Evolutionary conservation across 257 asterid species (phyloP).

Genomic region (Solanum clarkiae): DNA sequence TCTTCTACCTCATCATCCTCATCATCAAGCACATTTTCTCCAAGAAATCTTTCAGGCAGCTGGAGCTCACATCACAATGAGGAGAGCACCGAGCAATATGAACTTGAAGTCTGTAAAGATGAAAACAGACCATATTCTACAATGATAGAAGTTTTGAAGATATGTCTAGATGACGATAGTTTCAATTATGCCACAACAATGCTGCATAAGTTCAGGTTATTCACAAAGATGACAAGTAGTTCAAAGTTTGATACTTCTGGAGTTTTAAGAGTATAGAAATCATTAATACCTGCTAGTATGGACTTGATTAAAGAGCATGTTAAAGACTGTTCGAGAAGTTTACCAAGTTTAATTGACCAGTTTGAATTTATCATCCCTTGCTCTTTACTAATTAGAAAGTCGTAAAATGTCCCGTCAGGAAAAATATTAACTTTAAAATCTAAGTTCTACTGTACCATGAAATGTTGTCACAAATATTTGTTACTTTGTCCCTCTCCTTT

Average conservation of each 20-base stretch:
- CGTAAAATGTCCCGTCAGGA: background rate
- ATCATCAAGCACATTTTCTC: slow-evolving; percentile 75
- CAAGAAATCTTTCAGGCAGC: slow-evolving; percentile 60
- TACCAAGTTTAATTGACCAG: background rate
- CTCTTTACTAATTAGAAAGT: background rate
- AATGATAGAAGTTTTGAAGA: slow-evolving; percentile 39
- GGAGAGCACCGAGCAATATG: slow-evolving; percentile 22
- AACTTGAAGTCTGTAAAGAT: slow-evolving; percentile 32
- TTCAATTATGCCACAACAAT: slow-evolving; percentile 53
- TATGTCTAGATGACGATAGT: slow-evolving; percentile 57
- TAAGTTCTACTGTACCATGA: background rate
- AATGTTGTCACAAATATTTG: background rate
- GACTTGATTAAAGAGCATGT: background rate
- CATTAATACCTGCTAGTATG: background rate
- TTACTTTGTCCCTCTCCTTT: background rate
- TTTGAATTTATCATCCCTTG: background rate
- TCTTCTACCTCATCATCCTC: slow-evolving; percentile 68
- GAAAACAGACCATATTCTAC: slow-evolving; percentile 33
- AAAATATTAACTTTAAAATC: background rate
- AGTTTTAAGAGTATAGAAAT: background rate
- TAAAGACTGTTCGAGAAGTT: background rate
- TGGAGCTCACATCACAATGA: slow-evolving; percentile 69
- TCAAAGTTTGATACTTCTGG: background rate
- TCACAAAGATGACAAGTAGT: background rate
- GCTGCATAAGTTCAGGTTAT: slow-evolving; percentile 80